phyloP scores from a whole-genome alignment of 208 protist species.

The Blastocrithidia nonstop region DNA sequence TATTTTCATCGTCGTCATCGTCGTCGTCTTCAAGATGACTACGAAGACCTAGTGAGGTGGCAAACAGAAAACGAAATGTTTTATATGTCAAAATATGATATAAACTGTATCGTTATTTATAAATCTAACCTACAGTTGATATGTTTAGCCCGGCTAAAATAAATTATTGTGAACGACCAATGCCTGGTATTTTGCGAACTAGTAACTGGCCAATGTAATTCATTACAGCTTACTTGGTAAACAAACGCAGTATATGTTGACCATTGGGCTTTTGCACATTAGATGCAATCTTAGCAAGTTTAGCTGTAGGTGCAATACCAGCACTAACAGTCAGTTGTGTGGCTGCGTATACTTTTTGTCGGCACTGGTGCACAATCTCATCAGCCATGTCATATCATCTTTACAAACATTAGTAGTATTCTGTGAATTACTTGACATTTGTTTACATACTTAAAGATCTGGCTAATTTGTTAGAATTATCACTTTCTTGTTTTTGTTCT shows the following conservation, averaged over 20 bases:
- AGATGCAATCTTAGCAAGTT: constrained; percentile 76
- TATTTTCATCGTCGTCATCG: neutral
- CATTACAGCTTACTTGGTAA: constrained; percentile 34
- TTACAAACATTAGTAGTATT: neutral
- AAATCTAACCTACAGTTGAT: constrained; percentile 30
- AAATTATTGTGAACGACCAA: constrained; percentile 31
- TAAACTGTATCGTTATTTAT: constrained; percentile 29
- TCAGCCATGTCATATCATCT: constrained; percentile 22
- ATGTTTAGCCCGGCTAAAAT: constrained; percentile 32
- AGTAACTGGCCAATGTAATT: constrained; percentile 16
- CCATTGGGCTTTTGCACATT: constrained; percentile 90
- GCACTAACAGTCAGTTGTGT: constrained; percentile 62
- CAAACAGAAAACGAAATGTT: constrained; percentile 45
- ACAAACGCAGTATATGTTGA: constrained; percentile 44
- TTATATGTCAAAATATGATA: constrained; percentile 40
- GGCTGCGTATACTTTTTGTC: constrained; percentile 15
- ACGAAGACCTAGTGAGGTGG: constrained; percentile 24
- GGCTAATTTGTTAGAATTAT: no score
- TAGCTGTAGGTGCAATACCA: constrained; percentile 56
- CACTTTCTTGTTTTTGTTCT: no score
- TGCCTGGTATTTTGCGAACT: constrained; percentile 43
- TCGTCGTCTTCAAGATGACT: constrained; percentile 6
- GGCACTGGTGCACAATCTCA: constrained; percentile 25
- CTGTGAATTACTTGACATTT: no score
- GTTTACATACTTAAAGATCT: no score